A percentile compares a stretch with the other conserved stretches of the same genome.
Conservation (phyloP, 2,329 filamentous ascomycete genomes). For the Diatrype stigma region DNA sequence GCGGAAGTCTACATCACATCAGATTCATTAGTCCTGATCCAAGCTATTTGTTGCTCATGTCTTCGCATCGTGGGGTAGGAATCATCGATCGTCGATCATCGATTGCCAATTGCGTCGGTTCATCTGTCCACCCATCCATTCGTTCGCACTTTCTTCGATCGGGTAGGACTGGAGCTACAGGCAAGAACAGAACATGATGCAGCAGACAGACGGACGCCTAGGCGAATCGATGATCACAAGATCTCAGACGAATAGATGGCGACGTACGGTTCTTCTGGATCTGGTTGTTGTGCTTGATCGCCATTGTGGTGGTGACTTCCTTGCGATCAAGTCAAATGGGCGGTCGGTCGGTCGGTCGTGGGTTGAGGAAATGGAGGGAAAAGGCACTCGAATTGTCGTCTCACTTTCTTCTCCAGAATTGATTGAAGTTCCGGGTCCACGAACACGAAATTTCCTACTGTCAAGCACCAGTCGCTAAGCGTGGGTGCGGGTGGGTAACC, state of each 20-base stretch:
- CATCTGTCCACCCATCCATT: neutral
- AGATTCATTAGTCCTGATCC: constrained; percentile 26
- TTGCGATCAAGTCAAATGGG: neutral
- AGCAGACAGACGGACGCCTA: no score
- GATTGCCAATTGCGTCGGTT: neutral
- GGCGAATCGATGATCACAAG: no score
- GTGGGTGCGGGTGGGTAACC: neutral
- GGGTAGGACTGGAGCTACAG: no score
- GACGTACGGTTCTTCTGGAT: constrained; percentile 88
- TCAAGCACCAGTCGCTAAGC: neutral
- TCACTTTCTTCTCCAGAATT: neutral
- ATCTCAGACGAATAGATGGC: neutral
- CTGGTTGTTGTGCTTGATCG: constrained; percentile 99
- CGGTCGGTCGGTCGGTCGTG: no score
- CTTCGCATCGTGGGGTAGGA: constrained; percentile 1
- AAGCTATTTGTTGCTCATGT: neutral
- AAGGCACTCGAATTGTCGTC: neutral
- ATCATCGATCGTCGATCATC: neutral
- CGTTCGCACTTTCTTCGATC: no score
- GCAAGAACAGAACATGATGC: no score
- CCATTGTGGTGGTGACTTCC: constrained; percentile 35
- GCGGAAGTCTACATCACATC: constrained; percentile 73
- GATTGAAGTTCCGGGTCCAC: neutral
- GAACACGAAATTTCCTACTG: neutral
- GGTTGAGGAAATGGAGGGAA: neutral